These are phyloP conservation scores for Didymella glomerata DNA, from an alignment of 2,329 filamentous ascomycete genomes.

Conservation along the genomic window DNA sequence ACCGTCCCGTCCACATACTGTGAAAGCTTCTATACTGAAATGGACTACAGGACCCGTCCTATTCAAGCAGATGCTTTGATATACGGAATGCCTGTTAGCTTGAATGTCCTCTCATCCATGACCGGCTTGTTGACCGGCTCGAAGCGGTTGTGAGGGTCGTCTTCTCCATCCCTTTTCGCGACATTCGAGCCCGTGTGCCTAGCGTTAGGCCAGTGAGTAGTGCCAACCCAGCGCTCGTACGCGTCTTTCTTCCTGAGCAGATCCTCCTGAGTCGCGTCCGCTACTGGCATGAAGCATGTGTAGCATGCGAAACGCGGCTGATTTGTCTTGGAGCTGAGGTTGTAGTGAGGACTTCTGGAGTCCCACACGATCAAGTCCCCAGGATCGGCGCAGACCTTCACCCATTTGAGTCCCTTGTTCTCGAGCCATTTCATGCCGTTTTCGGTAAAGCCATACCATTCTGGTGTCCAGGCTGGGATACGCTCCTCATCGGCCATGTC, in stretches of 20 bases:
- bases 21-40: no score
- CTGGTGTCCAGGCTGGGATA: constrained; percentile 42
- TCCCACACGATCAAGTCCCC: not conserved
- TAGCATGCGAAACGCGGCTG: constrained; percentile 45
- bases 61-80: constrained; percentile 31
- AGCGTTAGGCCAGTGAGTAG: constrained; percentile 50
- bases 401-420: constrained; percentile 47
- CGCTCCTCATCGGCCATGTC: constrained; percentile 37
- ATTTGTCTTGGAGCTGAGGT: constrained; percentile 40
- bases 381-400: not conserved
- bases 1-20: no score
- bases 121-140: constrained; percentile 53
- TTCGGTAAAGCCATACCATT: constrained; percentile 49
- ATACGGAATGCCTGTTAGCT: constrained; percentile 60
- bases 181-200: constrained; percentile 45
- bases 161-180: constrained; percentile 43
- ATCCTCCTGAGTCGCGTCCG: constrained; percentile 47
- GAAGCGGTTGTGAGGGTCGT: constrained; percentile 48
- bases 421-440: constrained; percentile 54
- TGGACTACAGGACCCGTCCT: not conserved
- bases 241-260: constrained; percentile 46
- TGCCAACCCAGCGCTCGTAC: constrained; percentile 41
- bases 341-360: constrained; percentile 14
- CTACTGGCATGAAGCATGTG: constrained; percentile 51
- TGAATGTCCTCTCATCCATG: constrained; percentile 55